Base-by-base conservation (phyloP, 2,329 filamentous ascomycete genomes). In the Rutstroemia sp. region DNA sequence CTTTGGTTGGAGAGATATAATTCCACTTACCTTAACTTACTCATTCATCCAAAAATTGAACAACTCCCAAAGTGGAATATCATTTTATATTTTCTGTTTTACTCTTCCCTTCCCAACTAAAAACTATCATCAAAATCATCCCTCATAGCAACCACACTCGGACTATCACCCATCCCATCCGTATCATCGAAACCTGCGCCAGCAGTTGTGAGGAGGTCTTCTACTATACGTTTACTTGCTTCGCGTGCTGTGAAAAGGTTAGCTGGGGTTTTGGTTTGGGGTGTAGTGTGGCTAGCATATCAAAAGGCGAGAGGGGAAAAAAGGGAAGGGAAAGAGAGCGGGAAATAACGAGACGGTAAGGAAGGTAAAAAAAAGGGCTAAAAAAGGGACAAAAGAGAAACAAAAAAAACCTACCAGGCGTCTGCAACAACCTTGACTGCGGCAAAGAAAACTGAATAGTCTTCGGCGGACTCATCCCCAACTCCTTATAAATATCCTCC, bases 401-500 rank as follows among this genome's bases (percentile, higher is more conserved):
- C 8, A 8, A 30, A 10, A 30, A 30, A 30, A 46, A 68, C 81
- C 68, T 73, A 88, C 85, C 86, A 60, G 89, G 89, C 49, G 89
- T 95, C 70, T 92, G 89, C 69, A 92, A 71, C 21, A 95, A 73
- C 67, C 88, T 85, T 42, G 84, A 88, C 53, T 87, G 86, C 51
- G 88, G 88, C 48, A 95, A 73, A 46, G 87, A 86, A 70, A 95
- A 95, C 67, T 92, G 88, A 58, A 95, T 92, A 10, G 89, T 94
- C 76, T 97, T 97, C 0, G 94, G 94, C 27, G 94, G 94, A 67
- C 89, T 96, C 72, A 91, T 86, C 5, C 86, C 89, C 48, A 81
- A 71, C 21, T 73, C 70, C 6, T 80, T 80, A 57, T 87, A 85
- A 5, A 82, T 67, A 44, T 78, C 81, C 23, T 78, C 78, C 45